Evolutionary conservation across 257 asterid genomes (phyloP).

Genomic region (Lycium ferocissimum): DNA sequence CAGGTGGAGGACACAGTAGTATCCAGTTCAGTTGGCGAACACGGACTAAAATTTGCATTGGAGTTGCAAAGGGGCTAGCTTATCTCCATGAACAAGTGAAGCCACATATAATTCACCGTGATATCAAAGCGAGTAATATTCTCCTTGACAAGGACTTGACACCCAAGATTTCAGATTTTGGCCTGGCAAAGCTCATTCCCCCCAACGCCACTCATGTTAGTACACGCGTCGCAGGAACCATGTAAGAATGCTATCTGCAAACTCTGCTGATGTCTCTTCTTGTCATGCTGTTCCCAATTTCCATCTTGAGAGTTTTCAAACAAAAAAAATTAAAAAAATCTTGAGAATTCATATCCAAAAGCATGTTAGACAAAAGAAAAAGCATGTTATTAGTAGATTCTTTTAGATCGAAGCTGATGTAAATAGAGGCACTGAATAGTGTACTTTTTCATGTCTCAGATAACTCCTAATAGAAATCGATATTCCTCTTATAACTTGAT

Average conservation of each 20-base stretch:
- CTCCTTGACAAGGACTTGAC: constrained; percentile 82
- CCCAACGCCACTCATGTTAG: constrained; percentile 86
- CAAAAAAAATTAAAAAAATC: no score
- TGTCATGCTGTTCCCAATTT: neutral
- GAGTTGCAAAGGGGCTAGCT: constrained; percentile 87
- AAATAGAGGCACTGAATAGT: neutral
- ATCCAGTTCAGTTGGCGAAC: constrained; percentile 72
- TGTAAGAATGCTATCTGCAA: constrained; percentile 57
- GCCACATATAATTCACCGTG: constrained; percentile 91
- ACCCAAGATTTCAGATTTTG: constrained; percentile 95
- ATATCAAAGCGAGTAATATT: constrained; percentile 96
- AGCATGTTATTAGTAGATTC: neutral
- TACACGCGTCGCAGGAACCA: constrained; percentile 95
- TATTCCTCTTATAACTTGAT: neutral
- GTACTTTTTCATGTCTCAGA: neutral
- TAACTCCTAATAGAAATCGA: neutral
- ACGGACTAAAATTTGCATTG: constrained; percentile 68
- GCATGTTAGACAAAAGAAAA: neutral
- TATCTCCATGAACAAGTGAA: constrained; percentile 94
- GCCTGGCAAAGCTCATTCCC: constrained; percentile 94
- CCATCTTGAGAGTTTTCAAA: neutral
- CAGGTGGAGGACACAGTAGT: constrained; percentile 58
- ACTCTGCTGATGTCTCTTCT: constrained; percentile 21
- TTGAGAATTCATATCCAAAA: neutral
- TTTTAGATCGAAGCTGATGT: neutral